phyloP scores from a whole-genome alignment of 805 yeast genomes.

The Teunomyces stri region DNA sequence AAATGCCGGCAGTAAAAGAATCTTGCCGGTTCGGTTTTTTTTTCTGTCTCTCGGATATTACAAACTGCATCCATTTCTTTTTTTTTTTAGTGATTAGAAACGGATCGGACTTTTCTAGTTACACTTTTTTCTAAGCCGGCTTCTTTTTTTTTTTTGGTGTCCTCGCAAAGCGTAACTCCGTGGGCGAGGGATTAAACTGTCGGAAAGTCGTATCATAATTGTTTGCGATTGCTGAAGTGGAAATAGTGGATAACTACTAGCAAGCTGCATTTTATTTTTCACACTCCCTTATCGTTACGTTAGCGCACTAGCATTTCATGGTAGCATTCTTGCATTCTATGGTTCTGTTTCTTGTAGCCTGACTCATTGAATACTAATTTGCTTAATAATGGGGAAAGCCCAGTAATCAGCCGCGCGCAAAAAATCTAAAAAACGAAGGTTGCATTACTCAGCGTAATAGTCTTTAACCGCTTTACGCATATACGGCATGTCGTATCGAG shows the following conservation, averaged over 20 bases:
- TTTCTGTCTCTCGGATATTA: constrained; percentile 1
- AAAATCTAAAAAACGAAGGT: not conserved
- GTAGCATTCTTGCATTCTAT: not conserved
- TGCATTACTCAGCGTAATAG: not conserved
- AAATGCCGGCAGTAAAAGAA: constrained; percentile 1
- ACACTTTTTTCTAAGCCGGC: not conserved
- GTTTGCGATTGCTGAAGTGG: not conserved
- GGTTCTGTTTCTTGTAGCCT: not conserved
- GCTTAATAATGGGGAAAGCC: not conserved
- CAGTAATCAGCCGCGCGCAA: constrained; percentile 3
- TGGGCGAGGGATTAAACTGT: not conserved
- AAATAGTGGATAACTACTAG: not conserved
- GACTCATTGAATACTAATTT: not conserved
- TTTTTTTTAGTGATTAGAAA: not conserved
- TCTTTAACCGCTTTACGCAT: not conserved
- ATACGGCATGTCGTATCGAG: not conserved
- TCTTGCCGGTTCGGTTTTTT: constrained; percentile 1
- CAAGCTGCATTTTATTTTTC: not conserved
- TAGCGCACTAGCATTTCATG: not conserved
- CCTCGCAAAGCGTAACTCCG: not conserved
- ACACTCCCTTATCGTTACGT: too few relatives aligned
- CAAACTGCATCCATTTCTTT: not conserved
- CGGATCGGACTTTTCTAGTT: not conserved
- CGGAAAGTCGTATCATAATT: not conserved
- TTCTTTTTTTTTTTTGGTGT: not conserved